A percentile compares a stretch with the other conserved stretches of the same genome.
phyloP scores from a whole-genome alignment of 2,329 filamentous ascomycete genomes.

The Acrocalymma vagum region DNA sequence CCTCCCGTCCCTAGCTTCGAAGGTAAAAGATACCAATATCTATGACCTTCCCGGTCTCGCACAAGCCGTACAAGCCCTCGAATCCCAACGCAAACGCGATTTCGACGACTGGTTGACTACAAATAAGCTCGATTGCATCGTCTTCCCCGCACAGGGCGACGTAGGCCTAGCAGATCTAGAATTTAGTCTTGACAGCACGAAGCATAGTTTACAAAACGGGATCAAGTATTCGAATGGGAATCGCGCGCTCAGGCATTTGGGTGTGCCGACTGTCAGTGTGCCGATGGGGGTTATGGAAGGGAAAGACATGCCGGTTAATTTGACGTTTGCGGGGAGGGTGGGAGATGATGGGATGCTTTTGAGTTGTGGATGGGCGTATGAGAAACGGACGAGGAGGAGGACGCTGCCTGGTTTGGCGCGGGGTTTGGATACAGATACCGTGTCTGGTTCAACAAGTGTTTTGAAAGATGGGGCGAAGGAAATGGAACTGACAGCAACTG shows the following conservation, averaged over 20 bases:
- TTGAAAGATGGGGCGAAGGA: background rate
- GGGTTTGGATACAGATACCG: conserved; percentile 19
- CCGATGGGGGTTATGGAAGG: conserved; percentile 61
- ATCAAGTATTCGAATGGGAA: conserved; percentile 65
- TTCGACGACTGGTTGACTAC: conserved; percentile 61
- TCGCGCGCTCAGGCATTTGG: conserved; percentile 61
- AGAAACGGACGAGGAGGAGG: conserved; percentile 21
- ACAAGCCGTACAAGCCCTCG: conserved; percentile 55
- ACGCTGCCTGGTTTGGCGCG: conserved; percentile 18
- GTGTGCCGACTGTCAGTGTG: conserved; percentile 63
- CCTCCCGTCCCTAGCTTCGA: conserved; percentile 34
- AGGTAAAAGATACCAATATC: conserved; percentile 44
- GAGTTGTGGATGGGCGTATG: conserved; percentile 30
- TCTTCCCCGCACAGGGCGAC: conserved; percentile 61
- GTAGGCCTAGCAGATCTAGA: conserved; percentile 61
- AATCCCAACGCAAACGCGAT: conserved; percentile 58
- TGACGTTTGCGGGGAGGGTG: conserved; percentile 62
- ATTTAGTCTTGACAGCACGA: conserved; percentile 33
- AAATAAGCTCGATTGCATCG: conserved; percentile 54
- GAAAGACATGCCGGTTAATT: conserved; percentile 60
- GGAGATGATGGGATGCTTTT: conserved; percentile 54
- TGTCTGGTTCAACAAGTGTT: background rate
- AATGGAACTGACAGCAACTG: background rate
- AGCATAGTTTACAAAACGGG: conserved; percentile 58
- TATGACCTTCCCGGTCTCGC: conserved; percentile 54